These are phyloP conservation scores for Cornus suecica DNA, from an alignment of 148 eudicot genomes.

Conservation along the genomic window DNA sequence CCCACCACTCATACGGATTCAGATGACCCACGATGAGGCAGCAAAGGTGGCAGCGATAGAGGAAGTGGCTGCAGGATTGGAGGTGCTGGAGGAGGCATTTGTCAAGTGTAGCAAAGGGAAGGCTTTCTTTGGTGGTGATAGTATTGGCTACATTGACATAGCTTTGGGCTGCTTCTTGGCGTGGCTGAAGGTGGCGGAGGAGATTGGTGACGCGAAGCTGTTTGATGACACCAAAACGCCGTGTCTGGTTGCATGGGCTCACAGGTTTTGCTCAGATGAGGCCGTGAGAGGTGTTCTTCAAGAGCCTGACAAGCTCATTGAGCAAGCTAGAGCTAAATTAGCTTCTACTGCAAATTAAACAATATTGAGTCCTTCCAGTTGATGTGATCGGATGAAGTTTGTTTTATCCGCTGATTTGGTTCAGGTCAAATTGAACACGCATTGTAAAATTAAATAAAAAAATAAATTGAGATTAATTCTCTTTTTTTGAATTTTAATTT, in stretches of 20 bases:
- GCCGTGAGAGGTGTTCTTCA: constrained; percentile 46
- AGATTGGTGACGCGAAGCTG: constrained; percentile 10
- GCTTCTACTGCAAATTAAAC: neutral
- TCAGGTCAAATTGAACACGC: no score
- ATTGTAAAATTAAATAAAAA: no score
- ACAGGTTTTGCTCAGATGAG: constrained; percentile 25
- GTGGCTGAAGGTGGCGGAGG: constrained; percentile 33
- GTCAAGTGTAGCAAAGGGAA: constrained; percentile 44
- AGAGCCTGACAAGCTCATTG: constrained; percentile 29
- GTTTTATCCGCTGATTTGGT: no score
- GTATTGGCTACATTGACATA: constrained; percentile 49
- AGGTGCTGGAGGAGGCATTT: constrained; percentile 40
- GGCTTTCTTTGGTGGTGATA: constrained; percentile 46
- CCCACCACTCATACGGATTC: constrained; percentile 6
- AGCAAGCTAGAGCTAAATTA: constrained; percentile 5
- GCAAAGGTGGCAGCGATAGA: constrained; percentile 14
- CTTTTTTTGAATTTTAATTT: no score
- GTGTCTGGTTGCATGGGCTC: constrained; percentile 30
- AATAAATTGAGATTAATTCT: no score
- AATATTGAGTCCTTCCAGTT: no score
- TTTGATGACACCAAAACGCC: constrained; percentile 31
- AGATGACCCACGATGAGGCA: neutral
- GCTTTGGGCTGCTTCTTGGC: constrained; percentile 39
- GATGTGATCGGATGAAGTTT: no score
- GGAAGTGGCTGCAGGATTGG: constrained; percentile 20